Evolutionary conservation across 2,329 filamentous ascomycete genomes (phyloP), one percentile per base, ranked within the genome.

Genomic region (Monascus ruber): DNA sequence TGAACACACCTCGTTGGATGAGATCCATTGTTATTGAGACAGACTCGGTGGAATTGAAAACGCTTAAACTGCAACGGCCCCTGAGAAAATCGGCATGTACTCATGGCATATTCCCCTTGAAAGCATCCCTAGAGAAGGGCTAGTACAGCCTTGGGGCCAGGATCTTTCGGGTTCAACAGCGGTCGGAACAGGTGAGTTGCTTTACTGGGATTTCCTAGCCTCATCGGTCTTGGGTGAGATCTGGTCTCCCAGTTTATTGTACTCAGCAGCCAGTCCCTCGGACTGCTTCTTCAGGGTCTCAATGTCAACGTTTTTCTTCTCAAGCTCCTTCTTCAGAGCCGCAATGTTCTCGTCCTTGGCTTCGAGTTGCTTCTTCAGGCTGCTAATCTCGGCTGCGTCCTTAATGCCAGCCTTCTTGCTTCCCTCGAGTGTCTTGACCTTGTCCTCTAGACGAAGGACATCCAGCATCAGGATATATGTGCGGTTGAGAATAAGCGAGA

Each of bases 391-490:
- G 43, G 85, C 85, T 39, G 81, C 77, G 40, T 78, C 72, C 71
- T 86, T 85, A 52, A 71, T 71, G 50, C 73, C 72, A 35, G 68
- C 69, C 51, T 63, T 65, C 42, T 72, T 64, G 57, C 77, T 71
- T 36, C 81, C 81, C 72, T 93, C 85, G 63, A 85, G 81, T 47
- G 76, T 70, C 74, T 86, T 88, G 60, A 95, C 70, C 70, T 85
- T 85, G 68, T 94, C 86, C 72, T 98, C 89, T 39, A 98, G 82
- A 47, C 85, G 78, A 58, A 95, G 83, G 37, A 84, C 79, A 54
- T 95, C 88, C 49, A 94, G 76, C 58, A 95, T 94, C 85, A 96
- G 89, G 58, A 82, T 84, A 72, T 96, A 98, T 59, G 91, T 98
- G 60, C 91, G 89, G 80, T 98, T 96, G 62, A 70, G 85, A 67